Evolutionary conservation across 1,284 basidiomycete species (phyloP), one percentile per base, ranked within the genome.

Genomic region (Sanghuangporus baumii): DNA sequence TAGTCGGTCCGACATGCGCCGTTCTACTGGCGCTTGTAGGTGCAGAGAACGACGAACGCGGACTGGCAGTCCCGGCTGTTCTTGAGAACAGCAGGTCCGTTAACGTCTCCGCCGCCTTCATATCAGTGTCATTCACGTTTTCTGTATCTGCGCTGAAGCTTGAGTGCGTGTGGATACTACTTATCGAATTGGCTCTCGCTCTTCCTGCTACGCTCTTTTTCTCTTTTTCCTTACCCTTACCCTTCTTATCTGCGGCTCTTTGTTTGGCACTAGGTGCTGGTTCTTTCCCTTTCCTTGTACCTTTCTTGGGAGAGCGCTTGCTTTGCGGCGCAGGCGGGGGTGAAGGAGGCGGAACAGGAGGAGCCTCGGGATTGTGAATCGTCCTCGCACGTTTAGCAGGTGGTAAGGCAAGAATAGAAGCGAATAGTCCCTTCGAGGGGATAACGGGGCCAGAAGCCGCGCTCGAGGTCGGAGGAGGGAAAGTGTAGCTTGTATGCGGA

Each of bases 51-150:
- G 86, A 89, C 62, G 89, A 76, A 67, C 85, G 88, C 18, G 87
- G 88, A 47, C 59, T 61, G 12, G 54, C 59, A 12, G 51, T 87
- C 88, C 31, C 82, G 80, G 50, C 78, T 78, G 70, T 81, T 81
- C 20, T 79, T 80, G 18, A 82, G 76, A 23, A 82, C 78, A 16
- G 84, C 82, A 46, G 50, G n/a, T 61, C 61, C 0, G 90, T 91
- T 65, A 92, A 76, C 7, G 89, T 89, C 23, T 86, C 87, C 6
- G 90, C 89, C 37, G 89, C 89, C 71, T 89, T 87, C 80, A 90
- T 87, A 72, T 91, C 88, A 59, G 86, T 80, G 66, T 87, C 87
- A 48, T 69, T 69, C 61, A 63, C 66, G 47, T 58, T 56, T 26
- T 60, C 63, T 7, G 63, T 52, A 16, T 62, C 64, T 2, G 43